Evolutionary conservation across 208 protist genomes (phyloP), one percentile per base, ranked within the genome.

Genomic region (Crithidia brevicula): DNA sequence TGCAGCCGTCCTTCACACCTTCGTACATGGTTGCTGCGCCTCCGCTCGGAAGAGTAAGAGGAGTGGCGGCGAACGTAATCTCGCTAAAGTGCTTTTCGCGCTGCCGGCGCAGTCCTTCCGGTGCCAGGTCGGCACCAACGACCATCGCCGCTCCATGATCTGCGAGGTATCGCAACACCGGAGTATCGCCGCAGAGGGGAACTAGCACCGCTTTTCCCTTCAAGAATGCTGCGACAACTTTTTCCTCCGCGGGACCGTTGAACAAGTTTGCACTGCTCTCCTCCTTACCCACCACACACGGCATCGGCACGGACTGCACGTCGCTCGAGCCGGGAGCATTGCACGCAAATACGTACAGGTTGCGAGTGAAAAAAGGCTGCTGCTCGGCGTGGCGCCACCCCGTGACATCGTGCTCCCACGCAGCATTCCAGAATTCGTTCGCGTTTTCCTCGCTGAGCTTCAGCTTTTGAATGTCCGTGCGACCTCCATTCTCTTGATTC

Each of bases 151-250:
- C 82, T 0, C 80, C 79, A 51, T 77, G 72, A 15, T 72, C 56
- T 5, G 67, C 67, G 25, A 88, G 64, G 72, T 85, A 88, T 13
- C 74, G 58, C 51, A 92, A 18, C 4, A 64, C 80, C 6, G 68
- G 46, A 0, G 86, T 83, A 51, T 86, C 86, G 0, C 86, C 82
- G 52, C 86, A 88, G 18, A 92, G 72, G 7, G 82, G 82, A 15
- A 92, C 82, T 10, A 82, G 68, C 20, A 86, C 77, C 0, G 63
- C 70, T 62, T 86, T 86, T 7, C 72, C 74, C 20, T 27, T 27
- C 10, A 91, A 42, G 53, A 80, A 83, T 3, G 7, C 28, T 23
- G 46, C 23, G 47, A 91, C 82, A 15, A 72, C 56, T n/a, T 25
- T 45, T 47, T 85, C 67, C 70, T 78, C 69, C 23, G 69, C 50